Evolutionary conservation across 495 filamentous ascomycete genomes (phyloP), one percentile per base, ranked within the genome.

Genomic region (Aspergillus cristatus): DNA sequence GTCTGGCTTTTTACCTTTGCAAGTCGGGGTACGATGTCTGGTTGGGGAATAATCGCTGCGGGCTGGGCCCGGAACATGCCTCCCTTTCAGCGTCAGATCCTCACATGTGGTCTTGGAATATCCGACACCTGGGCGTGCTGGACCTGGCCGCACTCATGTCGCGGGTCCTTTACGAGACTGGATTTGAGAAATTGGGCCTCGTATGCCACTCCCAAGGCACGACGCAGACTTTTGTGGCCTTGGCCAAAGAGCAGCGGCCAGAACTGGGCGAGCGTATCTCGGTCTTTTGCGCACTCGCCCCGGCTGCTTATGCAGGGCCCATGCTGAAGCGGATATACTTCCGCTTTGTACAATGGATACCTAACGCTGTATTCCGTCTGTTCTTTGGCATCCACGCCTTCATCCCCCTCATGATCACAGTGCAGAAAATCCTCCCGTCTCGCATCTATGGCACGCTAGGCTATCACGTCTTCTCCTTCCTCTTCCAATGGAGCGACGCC

Each of bases 71-170:
- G 2, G 69, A 76, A 43, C 90, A 97, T 48, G 74, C 71, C 1
- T 63, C 79, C 10, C 67, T 97, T 31, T 65, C 68, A 1, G 75
- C 80, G 41, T 63, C 63, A 13, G 90, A 97, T 50, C 90, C 90
- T 5, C 75, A 89, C 14, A 94, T 97, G 87, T 97, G 90, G 90
- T 75, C 81, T 8, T 97, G 90, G 90, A 94, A 94, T 50, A 93
- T 96, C 39, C 76, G 84, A 0, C 86, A 95, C 60, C 90, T 96
- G 78, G 91, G 90, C 11, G 79, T 85, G 0, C 75, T 93, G 42
- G 90, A 97, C 55, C 73, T 97, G n/a, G 71, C 91, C 1, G 87
- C 88, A 1, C 70, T 96, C n/a, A 71, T 88, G 11, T 82, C 82
- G 7, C 82, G 85, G 13, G 85, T 96, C 5, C 67, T 95, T 0